phyloP scores from a whole-genome alignment of 495 filamentous ascomycete species.

The Chaetomidium leptoderma region DNA sequence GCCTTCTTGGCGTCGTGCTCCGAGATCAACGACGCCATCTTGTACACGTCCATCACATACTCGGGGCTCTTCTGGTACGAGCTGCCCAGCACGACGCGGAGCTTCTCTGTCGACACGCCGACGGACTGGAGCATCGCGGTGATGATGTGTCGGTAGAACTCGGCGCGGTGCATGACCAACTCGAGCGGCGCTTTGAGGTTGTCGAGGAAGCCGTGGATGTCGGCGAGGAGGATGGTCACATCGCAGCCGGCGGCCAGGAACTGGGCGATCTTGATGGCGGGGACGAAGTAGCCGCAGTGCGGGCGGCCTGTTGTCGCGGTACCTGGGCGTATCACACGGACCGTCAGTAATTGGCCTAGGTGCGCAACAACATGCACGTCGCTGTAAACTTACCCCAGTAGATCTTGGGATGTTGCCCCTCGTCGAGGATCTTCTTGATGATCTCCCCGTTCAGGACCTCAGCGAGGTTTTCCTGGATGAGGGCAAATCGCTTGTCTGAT shows the following conservation, averaged over 20 bases:
- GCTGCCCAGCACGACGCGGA: conserved; percentile 80
- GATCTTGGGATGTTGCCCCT: conserved; percentile 66
- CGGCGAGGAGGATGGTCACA: conserved; percentile 75
- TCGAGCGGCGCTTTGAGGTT: conserved; percentile 83
- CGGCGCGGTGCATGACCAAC: conserved; percentile 70
- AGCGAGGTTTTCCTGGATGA: conserved; percentile 76
- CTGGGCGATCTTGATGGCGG: conserved; percentile 83
- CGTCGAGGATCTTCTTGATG: conserved; percentile 67
- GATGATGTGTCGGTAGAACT: conserved; percentile 68
- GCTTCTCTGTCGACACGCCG: conserved; percentile 68
- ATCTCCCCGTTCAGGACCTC: conserved; percentile 86
- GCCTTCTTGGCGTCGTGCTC: conserved; percentile 77
- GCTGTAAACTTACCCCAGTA: conserved; percentile 67
- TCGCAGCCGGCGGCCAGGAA: conserved; percentile 80
- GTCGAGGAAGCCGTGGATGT: conserved; percentile 76
- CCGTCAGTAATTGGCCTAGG: too few relatives aligned
- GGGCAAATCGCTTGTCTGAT: conserved; percentile 31
- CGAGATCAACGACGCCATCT: conserved; percentile 48
- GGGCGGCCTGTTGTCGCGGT: conserved; percentile 64
- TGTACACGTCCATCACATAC: conserved; percentile 76
- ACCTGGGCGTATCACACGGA: too few relatives aligned
- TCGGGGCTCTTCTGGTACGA: conserved; percentile 69
- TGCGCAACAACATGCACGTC: background rate
- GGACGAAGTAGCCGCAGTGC: conserved; percentile 67
- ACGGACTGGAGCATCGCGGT: conserved; percentile 63